phyloP scores from a whole-genome alignment of 208 protist species.

The Balamuthia mandrillaris region DNA sequence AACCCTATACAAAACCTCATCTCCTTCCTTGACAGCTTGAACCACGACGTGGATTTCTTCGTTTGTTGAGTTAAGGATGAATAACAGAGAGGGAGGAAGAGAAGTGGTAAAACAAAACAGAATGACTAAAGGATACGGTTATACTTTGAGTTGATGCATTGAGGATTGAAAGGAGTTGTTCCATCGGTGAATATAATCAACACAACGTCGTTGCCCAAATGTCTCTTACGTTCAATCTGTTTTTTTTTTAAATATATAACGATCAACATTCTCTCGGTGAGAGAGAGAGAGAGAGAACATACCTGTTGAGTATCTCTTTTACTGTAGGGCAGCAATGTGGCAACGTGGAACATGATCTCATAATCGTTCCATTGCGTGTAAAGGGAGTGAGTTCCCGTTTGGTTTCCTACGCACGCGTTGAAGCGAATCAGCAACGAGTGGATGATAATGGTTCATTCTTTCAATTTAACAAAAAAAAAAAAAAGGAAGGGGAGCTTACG shows the following conservation, averaged over 20 bases:
- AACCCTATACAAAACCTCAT: constrained; percentile 4
- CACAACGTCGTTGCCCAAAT: constrained; percentile 27
- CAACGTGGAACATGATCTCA: constrained; percentile 62
- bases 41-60: background rate
- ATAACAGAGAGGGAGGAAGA: background rate
- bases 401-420: no score
- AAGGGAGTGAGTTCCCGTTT: constrained; percentile 48
- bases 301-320: constrained; percentile 53
- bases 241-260: no score
- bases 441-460: no score
- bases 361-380: constrained; percentile 37
- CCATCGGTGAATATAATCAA: constrained; percentile 25
- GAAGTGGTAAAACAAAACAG: background rate
- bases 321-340: constrained; percentile 50
- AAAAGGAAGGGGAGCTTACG: background rate
- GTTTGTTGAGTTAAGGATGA: background rate
- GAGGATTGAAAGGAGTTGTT: background rate
- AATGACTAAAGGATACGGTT: background rate
- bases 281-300: no score
- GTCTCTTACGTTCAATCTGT: constrained; percentile 18
- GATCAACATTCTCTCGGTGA: no score
- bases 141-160: constrained; percentile 33
- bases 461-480: no score
- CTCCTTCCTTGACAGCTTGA: constrained; percentile 2
- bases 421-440: no score